A percentile compares a stretch with the other conserved stretches of the same genome.
Evolutionary conservation across 1,284 basidiomycete genomes (phyloP).

Genomic region (Moniliophthora roreri): DNA sequence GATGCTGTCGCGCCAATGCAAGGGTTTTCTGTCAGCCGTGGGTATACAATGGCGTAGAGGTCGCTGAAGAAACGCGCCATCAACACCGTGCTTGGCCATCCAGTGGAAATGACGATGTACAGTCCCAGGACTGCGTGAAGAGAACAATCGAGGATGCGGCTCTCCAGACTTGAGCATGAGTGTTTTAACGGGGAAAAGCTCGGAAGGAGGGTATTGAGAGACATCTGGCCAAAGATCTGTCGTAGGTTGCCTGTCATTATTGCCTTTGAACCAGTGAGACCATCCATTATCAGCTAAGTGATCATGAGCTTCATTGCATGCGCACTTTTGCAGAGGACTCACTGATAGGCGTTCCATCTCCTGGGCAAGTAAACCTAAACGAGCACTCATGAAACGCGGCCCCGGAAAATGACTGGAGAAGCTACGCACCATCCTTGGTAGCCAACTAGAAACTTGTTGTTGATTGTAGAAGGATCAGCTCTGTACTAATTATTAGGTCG

Average conservation of each 20-base stretch:
- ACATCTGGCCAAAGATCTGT: constrained; percentile 76
- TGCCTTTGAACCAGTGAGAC: constrained; percentile 76
- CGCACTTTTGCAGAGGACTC: constrained; percentile 39
- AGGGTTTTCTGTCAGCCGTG: constrained; percentile 34
- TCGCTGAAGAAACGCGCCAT: constrained; percentile 76
- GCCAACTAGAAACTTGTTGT: constrained; percentile 77
- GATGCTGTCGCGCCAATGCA: constrained; percentile 66
- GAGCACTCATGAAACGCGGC: background rate
- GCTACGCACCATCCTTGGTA: constrained; percentile 77
- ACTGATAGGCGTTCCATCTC: constrained; percentile 60
- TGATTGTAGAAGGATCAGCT: constrained; percentile 48
- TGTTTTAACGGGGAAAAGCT: constrained; percentile 66
- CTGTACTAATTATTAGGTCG: constrained; percentile 21
- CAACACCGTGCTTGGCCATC: constrained; percentile 77
- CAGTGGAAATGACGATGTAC: constrained; percentile 76
- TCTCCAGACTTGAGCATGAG: constrained; percentile 52
- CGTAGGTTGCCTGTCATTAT: constrained; percentile 53
- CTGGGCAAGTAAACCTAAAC: constrained; percentile 63
- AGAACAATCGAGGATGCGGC: constrained; percentile 68
- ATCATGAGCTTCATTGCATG: background rate
- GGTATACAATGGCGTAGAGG: constrained; percentile 65
- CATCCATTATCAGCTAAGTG: constrained; percentile 65
- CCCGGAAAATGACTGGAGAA: background rate
- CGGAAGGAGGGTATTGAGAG: constrained; percentile 64
- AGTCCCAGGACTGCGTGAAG: constrained; percentile 69